Evolutionary conservation across 2,329 filamentous ascomycete genomes (phyloP), one percentile per base, ranked within the genome.

Genomic region (Cytospora piceicola): DNA sequence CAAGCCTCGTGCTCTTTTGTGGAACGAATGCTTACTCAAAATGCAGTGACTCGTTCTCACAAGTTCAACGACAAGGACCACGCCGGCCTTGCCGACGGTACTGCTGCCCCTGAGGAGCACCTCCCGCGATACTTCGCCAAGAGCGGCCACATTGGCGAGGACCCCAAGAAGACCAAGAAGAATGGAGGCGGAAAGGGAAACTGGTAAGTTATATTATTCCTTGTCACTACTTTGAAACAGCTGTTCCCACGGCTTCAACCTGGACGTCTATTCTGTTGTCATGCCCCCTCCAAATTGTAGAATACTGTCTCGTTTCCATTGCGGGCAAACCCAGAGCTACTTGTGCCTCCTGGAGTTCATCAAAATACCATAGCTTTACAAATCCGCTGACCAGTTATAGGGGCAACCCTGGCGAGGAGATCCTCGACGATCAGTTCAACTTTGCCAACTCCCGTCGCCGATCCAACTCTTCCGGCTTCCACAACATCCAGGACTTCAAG

Each of bases 121-220:
- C 81, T 96, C 32, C 94, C 95, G 75, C 92, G 93, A 75, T 98
- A 91, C 87, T 98, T 98, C 78, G 93, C 88, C 79, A 97, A 97
- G 82, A 81, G 87, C 67, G 94, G 94, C 71, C 90, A 90, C 75
- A 83, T 88, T 73, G 93, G 93, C 75, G 83, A 85, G 72, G 92
- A 96, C 75, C 94, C 95, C 68, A 93, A 92, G 79, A 95, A 96
- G 84, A 90, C 91, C 76, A 99, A 99, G 89, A 99, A 99, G 84
- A 92, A 96, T 75, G 94, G 94, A 69, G 90, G 87, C 71, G 94
- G 94, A 72, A 94, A 92, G 79, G 93, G 91, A 76, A 97, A 97
- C 80, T 99, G 94, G 94, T 97, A 86, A 79, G 90, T 74, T 58
- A 46, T 24, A 49, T 20, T 17, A 7, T 42, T 7, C 39, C 15